Conservation (phyloP, 2,329 filamentous ascomycete genomes). For the Aspergillus piperis region DNA sequence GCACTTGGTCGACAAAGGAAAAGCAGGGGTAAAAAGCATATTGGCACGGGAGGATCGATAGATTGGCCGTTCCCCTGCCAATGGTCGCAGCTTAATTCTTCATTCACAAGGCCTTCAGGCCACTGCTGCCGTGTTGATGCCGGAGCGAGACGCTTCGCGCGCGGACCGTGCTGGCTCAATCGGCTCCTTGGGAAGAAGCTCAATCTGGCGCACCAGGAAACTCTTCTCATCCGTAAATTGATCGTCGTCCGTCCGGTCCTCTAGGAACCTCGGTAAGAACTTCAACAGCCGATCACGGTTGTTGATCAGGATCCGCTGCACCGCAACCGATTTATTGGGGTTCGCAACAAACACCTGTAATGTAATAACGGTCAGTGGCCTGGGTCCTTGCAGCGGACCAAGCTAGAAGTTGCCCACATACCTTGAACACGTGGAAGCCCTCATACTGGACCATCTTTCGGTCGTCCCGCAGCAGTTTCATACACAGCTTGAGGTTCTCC, state of each 20-base stretch:
- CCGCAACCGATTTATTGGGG: slow-evolving; percentile 94
- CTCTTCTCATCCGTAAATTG: slow-evolving; percentile 98
- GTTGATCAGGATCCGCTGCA: slow-evolving; percentile 94
- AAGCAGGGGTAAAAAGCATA: slow-evolving; percentile 7
- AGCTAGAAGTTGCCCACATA: slow-evolving; percentile 30
- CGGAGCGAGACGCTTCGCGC: slow-evolving; percentile 30
- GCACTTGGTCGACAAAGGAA: slow-evolving; percentile 8
- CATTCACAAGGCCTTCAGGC: slow-evolving; percentile 20
- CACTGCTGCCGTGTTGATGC: slow-evolving; percentile 32
- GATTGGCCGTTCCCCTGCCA: neutral
- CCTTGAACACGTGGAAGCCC: slow-evolving; percentile 98
- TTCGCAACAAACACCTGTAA: slow-evolving; percentile 89
- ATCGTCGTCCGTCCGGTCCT: slow-evolving; percentile 94
- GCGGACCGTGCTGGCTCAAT: slow-evolving; percentile 37
- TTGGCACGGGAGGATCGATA: slow-evolving; percentile 1
- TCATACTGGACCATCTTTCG: slow-evolving; percentile 99
- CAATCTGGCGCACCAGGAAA: slow-evolving; percentile 93
- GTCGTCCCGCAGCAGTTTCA: slow-evolving; percentile 94
- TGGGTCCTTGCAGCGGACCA: neutral
- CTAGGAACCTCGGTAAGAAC: slow-evolving; percentile 88
- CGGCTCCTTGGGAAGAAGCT: slow-evolving; percentile 48
- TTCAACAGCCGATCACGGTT: slow-evolving; percentile 87
- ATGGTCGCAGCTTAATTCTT: neutral
- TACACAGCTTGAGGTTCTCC: slow-evolving; percentile 95
- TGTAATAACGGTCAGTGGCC: slow-evolving; percentile 24